These are phyloP conservation scores for Austroboletus novae-zelandiae DNA, from an alignment of 1,284 basidiomycete species.

Conservation along the genomic window DNA sequence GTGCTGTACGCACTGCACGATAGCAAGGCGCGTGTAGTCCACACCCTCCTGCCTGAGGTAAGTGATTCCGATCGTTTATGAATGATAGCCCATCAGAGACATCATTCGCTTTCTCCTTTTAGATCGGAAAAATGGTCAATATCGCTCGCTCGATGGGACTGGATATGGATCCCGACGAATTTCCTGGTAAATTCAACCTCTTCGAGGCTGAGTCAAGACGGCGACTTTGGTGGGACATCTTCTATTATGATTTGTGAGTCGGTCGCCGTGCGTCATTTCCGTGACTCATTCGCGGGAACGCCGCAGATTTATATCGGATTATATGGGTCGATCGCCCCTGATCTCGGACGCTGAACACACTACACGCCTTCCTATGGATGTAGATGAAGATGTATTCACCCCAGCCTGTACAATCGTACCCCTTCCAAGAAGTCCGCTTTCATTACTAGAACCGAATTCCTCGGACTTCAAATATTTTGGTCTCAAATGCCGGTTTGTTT, in stretches of 20 bases:
- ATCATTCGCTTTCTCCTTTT: not conserved
- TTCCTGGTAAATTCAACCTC: slow-evolving; percentile 39
- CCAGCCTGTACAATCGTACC: slow-evolving; percentile 46
- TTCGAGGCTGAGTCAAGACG: slow-evolving; percentile 60
- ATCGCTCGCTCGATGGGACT: slow-evolving; percentile 64
- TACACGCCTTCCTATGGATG: slow-evolving; percentile 38
- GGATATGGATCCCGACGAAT: slow-evolving; percentile 57
- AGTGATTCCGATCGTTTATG: slow-evolving; percentile 31
- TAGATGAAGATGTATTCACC: slow-evolving; percentile 51
- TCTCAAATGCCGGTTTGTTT: slow-evolving; percentile 46
- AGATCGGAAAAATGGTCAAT: slow-evolving; percentile 70
- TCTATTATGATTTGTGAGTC: slow-evolving; percentile 68
- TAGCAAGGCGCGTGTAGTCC: slow-evolving; percentile 43
- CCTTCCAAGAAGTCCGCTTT: slow-evolving; percentile 32
- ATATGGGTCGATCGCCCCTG: slow-evolving; percentile 55
- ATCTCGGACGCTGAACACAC: slow-evolving; percentile 40
- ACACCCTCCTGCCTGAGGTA: slow-evolving; percentile 31
- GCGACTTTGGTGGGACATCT: slow-evolving; percentile 72
- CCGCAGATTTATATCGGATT: slow-evolving; percentile 64
- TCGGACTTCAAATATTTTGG: slow-evolving; percentile 42
- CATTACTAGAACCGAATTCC: slow-evolving; percentile 26
- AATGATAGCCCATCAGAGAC: slow-evolving; percentile 22
- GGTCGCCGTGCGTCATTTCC: slow-evolving; percentile 4
- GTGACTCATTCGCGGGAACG: slow-evolving; percentile 8
- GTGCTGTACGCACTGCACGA: slow-evolving; percentile 53